Evolutionary conservation across 257 asterid species (phyloP), one percentile per base, ranked within the genome.

Genomic region (Anisodus tanguticus): DNA sequence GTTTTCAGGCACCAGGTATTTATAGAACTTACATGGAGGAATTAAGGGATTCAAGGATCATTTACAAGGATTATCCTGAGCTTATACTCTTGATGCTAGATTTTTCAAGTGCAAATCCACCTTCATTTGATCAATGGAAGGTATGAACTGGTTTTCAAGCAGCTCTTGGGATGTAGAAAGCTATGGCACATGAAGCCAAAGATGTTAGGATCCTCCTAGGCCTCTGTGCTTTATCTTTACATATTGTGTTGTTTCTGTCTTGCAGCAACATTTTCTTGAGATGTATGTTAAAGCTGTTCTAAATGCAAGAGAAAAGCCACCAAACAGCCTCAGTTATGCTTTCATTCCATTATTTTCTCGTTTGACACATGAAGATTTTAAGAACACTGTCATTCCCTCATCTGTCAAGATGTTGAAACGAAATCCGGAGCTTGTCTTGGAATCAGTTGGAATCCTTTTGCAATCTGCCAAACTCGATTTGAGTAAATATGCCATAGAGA

Each of bases 381-480:
- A 87, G 89, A 92, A 81, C 84, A 84, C 85, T 63, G 84, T 95
- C 64, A 90, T 93, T 59, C 98, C 99, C 9, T 86, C 94, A 70
- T 90, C 93, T 86, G 88, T 97, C 89, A 97, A 93, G 91, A 94
- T 97, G 99, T 90, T 97, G 92, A 97, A 97, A 88, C 92, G 99
- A 87, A 97, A 95, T 87, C 99, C 99, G 11, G 99, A 97, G 93
- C 94, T 97, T 80, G 97, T 97, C 79, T 91, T 97, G 86, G 98
- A 95, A 87, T 94, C 98, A 62, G 87, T 97, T 87, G 94, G 93
- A 81, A 87, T 93, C 88, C 94, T 97, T 83, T 88, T 94, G 86
- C 90, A 90, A 85, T 90, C 92, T 72, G 88, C 85, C 81, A 89
- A 88, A 82, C 93, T 97, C 51, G 99, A 97, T 86, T 84, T 95